Evolutionary conservation across 2,329 filamentous ascomycete genomes (phyloP), one percentile per base, ranked within the genome.

Genomic region (Zymoseptoria pseudotritici): DNA sequence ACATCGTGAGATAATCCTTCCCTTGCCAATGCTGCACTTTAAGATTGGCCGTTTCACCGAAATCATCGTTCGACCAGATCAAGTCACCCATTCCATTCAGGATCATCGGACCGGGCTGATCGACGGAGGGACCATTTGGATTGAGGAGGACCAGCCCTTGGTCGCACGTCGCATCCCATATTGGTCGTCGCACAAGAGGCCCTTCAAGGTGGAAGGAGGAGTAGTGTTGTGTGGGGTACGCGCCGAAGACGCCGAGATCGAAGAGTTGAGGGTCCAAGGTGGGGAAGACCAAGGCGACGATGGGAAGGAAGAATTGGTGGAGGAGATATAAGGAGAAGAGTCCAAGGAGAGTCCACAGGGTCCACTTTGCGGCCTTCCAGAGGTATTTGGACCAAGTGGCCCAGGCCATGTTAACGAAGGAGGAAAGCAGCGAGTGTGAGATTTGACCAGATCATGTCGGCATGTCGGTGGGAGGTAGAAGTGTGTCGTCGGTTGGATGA

Each of bases 1-100:
- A 76, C 60, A 76, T 73, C 0, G 74, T 76, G 19, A 76, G 62
- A 54, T 72, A 75, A 31, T 73, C 65, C 54, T 72, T 61, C 26
- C 69, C 72, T 31, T 71, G 67, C 64, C 72, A 75, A 9, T 61
- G 59, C 55, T 76, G 74, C 6, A 73, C 62, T 50, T 68, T 70
- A 6, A 73, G 58, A 60, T 74, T 71, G 51, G 70, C 68, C 7
- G 68, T 67, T 1, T 65, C 60, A 50, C 67, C 67, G 53, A 65
- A 72, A 19, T 70, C 67, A 26, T 72, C 70, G 7, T 65, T 65
- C 36, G 64, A 69, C 73, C 73, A 75, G 3, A 75, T 60, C 57
- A 74, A 55, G 10, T 70, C 67, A 13, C 73, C 73, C 3, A 64
- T 61, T 9, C 69, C 60, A 55, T 74, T 71, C 42, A 73, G 50